phyloP scores from a whole-genome alignment of 768 basidiomycete species.

The Mycena haematopus region DNA sequence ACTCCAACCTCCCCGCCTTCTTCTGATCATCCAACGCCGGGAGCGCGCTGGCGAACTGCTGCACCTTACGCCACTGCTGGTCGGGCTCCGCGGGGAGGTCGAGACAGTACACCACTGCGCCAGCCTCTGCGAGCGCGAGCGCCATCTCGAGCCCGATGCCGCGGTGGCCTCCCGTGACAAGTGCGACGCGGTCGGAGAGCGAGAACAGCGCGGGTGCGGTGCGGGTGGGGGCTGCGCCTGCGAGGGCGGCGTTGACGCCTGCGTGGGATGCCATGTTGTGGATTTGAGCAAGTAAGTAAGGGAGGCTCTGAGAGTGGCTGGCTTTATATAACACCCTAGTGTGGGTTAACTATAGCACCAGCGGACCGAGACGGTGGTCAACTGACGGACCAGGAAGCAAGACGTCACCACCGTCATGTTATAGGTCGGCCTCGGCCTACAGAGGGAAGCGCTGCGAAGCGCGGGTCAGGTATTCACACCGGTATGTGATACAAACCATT shows the following conservation, averaged over 20 bases:
- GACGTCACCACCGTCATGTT: no score
- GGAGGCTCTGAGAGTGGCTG: neutral
- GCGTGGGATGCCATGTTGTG: slow-evolving; percentile 9
- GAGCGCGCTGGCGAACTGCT: slow-evolving; percentile 55
- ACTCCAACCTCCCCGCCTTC: slow-evolving; percentile 50
- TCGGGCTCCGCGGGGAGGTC: slow-evolving; percentile 59
- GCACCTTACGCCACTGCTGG: slow-evolving; percentile 55
- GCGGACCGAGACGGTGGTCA: no score
- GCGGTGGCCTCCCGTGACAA: slow-evolving; percentile 69
- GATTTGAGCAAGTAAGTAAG: neutral
- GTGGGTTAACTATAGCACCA: neutral
- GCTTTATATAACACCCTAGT: neutral
- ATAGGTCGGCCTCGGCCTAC: no score
- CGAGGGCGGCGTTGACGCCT: slow-evolving; percentile 16
- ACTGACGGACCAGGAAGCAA: no score
- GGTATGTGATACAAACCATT: no score
- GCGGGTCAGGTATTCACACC: no score
- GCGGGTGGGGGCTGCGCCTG: slow-evolving; percentile 38
- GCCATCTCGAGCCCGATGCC: slow-evolving; percentile 89
- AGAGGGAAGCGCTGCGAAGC: no score
- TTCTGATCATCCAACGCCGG: slow-evolving; percentile 5
- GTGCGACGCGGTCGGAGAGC: slow-evolving; percentile 60
- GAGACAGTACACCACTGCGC: slow-evolving; percentile 66
- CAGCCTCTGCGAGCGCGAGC: slow-evolving; percentile 67
- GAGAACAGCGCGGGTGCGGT: slow-evolving; percentile 68